Conservation (phyloP, 2,329 filamentous ascomycete species). For the Cadophora malorum region DNA sequence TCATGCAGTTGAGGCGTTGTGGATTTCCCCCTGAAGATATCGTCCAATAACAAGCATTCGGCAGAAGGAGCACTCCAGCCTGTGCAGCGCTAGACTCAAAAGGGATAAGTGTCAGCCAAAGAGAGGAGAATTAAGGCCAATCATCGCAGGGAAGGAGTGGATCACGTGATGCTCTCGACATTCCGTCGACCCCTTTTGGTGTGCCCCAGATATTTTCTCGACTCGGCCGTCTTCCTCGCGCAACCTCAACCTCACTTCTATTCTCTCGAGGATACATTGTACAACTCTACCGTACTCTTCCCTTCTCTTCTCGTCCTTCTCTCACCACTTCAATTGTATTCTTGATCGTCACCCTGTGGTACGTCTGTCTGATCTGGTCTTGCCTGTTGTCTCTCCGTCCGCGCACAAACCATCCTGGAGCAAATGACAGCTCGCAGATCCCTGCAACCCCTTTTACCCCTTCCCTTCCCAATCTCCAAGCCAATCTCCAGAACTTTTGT, state of each 20-base stretch:
- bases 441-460: slow-evolving; percentile 43
- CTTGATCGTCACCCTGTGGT: slow-evolving; percentile 22
- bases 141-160: neutral
- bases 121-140: neutral
- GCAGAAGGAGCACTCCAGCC: slow-evolving; percentile 7
- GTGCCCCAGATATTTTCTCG: slow-evolving; percentile 14
- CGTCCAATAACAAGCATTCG: slow-evolving; percentile 12
- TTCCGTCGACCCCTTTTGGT: neutral
- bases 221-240: neutral
- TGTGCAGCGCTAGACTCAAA: too few relatives aligned
- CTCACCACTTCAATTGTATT: slow-evolving; percentile 25
- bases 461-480: slow-evolving; percentile 33
- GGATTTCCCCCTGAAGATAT: slow-evolving; percentile 15
- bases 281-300: neutral
- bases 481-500: slow-evolving; percentile 31
- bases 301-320: slow-evolving; percentile 18
- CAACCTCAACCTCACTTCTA: neutral
- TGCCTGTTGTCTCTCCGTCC: slow-evolving; percentile 5
- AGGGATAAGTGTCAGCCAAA: neutral
- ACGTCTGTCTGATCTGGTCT: slow-evolving; percentile 23
- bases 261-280: neutral
- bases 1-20: neutral
- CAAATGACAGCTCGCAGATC: slow-evolving; percentile 41
- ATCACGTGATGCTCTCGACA: neutral
- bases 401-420: slow-evolving; percentile 29